These are phyloP conservation scores for Marasmius oreades DNA, from an alignment of 1,284 basidiomycete genomes.

Conservation along the genomic window DNA sequence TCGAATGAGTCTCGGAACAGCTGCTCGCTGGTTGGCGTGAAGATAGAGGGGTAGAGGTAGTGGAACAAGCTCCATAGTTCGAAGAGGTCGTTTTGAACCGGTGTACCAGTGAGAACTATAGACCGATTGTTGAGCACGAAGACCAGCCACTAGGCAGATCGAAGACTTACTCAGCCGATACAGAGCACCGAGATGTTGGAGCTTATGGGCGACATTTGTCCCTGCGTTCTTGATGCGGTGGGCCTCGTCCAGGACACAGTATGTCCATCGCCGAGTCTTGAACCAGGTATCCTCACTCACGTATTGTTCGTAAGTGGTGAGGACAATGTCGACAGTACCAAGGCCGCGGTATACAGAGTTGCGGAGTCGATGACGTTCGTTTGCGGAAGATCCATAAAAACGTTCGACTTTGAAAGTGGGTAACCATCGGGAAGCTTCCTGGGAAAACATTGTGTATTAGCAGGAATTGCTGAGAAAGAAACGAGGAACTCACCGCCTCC, in stretches of 20 bases:
- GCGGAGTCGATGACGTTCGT: conserved; percentile 49
- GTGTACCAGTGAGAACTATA: conserved; percentile 58
- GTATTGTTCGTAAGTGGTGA: conserved; percentile 59
- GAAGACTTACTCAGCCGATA: conserved; percentile 42
- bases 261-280: conserved; percentile 51
- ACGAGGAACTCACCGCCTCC: conserved; percentile 36
- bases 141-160: neutral
- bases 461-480: neutral
- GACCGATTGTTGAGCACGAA: neutral
- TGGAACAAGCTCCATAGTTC: conserved; percentile 57
- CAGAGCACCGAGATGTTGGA: conserved; percentile 46
- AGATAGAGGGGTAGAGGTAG: conserved; percentile 52
- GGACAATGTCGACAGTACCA: conserved; percentile 42
- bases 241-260: conserved; percentile 59
- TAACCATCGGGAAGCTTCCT: conserved; percentile 55
- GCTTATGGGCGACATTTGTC: conserved; percentile 38
- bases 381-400: conserved; percentile 42
- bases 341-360: conserved; percentile 24
- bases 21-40: conserved; percentile 43
- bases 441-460: conserved; percentile 1
- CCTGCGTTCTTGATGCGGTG: conserved; percentile 59
- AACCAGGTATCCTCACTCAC: conserved; percentile 51
- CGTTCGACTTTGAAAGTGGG: conserved; percentile 46
- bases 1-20: conserved; percentile 53
- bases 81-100: conserved; percentile 60